phyloP scores from a whole-genome alignment of 257 asterid genomes.

The Fraxinus anomala region DNA sequence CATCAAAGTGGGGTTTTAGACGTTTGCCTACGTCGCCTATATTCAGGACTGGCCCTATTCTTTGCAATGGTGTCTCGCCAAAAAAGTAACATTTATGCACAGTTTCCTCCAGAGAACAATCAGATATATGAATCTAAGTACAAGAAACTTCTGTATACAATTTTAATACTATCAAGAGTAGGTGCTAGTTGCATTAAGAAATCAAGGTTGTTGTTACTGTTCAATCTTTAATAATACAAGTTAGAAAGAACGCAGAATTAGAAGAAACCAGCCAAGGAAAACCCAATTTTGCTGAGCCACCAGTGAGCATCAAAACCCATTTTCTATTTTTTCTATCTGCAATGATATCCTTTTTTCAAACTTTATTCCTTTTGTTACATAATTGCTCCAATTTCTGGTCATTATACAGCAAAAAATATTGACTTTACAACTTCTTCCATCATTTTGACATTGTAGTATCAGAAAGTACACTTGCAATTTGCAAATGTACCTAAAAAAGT shows the following conservation, averaged over 20 bases:
- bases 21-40: too few species aligned
- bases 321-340: constrained; percentile 19
- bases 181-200: too few species aligned
- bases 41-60: too few species aligned
- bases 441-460: not conserved
- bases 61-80: too few species aligned
- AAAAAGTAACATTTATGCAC: too few species aligned
- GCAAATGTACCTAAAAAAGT: constrained; percentile 22
- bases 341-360: constrained; percentile 9
- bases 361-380: constrained; percentile 15
- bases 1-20: too few species aligned
- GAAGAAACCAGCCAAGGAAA: not conserved
- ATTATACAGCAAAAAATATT: constrained; percentile 28
- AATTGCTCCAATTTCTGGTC: constrained; percentile 33
- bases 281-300: too few species aligned
- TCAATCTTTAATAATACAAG: constrained; percentile 27
- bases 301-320: constrained; percentile 1
- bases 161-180: too few species aligned
- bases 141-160: too few species aligned
- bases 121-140: too few species aligned
- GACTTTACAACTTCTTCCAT: too few species aligned
- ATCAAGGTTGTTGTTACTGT: constrained; percentile 19
- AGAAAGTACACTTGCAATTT: constrained; percentile 23
- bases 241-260: constrained; percentile 22
- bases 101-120: too few species aligned